Base-by-base conservation (phyloP, 805 yeast species). In the Candida incommunis region DNA sequence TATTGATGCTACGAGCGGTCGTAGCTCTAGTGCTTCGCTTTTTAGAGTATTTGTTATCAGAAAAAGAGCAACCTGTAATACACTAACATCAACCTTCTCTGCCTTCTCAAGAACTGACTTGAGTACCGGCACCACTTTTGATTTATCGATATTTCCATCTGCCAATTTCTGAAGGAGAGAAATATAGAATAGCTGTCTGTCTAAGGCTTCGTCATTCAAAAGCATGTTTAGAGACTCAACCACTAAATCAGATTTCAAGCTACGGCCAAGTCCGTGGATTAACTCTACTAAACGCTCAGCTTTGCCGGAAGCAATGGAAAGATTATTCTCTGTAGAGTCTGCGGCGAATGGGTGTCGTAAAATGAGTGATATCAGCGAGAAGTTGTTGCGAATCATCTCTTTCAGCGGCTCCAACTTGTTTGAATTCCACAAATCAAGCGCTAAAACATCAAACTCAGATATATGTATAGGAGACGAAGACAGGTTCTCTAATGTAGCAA, bases 341-440 rank as follows among this genome's bases (percentile, higher is more conserved):
- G n/a, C n/a, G n/a, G n/a, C n/a, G n/a, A n/a, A n/a, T n/a, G n/a
- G n/a, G n/a, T n/a, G n/a, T n/a, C n/a, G n/a, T n/a, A n/a, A n/a
- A n/a, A n/a, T n/a, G n/a, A n/a, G n/a, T n/a, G n/a, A n/a, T n/a
- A n/a, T n/a, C n/a, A n/a, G n/a, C n/a, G n/a, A n/a, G n/a, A n/a
- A n/a, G n/a, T n/a, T n/a, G n/a, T n/a, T n/a, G n/a, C n/a, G n/a
- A n/a, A n/a, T n/a, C n/a, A n/a, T n/a, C n/a, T n/a, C n/a, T n/a
- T n/a, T n/a, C n/a, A n/a, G n/a, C n/a, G n/a, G n/a, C n/a, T n/a
- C n/a, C n/a, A n/a, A n/a, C n/a, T n/a, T n/a, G n/a, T n/a, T n/a
- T n/a, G n/a, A n/a, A n/a, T n/a, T 71, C 55, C 37, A 31, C 5
- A 31, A 16, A 9, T 11, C 37, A 31, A 18, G 37, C 9, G 20